Evolutionary conservation across 2,329 filamentous ascomycete genomes (phyloP).

Genomic region (Biscogniauxia mediterranea): DNA sequence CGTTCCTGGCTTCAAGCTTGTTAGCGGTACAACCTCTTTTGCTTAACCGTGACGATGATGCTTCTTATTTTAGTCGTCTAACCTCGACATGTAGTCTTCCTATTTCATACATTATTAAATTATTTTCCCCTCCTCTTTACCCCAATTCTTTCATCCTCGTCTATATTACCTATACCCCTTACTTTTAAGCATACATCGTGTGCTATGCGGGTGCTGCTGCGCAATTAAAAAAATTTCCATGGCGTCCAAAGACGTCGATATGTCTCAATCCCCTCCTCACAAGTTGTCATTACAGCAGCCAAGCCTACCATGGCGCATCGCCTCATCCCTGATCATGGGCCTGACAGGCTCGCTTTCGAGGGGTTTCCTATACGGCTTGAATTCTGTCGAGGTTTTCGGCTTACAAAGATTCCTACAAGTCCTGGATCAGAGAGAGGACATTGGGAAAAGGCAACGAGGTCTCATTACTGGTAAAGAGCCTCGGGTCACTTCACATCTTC

Average conservation of each 20-base stretch:
- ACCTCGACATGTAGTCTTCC: background rate
- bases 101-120: background rate
- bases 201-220: constrained; percentile 12
- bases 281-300: constrained; percentile 41
- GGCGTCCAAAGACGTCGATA: constrained; percentile 9
- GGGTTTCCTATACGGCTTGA: constrained; percentile 72
- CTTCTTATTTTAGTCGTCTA: background rate
- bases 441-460: constrained; percentile 66
- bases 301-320: constrained; percentile 66
- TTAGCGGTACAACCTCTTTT: too few species aligned
- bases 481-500: background rate
- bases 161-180: background rate
- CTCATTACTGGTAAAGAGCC: constrained; percentile 71
- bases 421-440: constrained; percentile 70
- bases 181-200: background rate
- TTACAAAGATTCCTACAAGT: constrained; percentile 72
- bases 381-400: constrained; percentile 72
- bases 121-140: background rate
- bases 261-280: constrained; percentile 18
- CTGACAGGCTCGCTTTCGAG: constrained; percentile 68
- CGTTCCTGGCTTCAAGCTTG: background rate
- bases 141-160: background rate
- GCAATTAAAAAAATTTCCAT: background rate
- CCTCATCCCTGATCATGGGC: constrained; percentile 74
- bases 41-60: background rate